phyloP scores from a whole-genome alignment of 352 stramenopile species.

The Globisporangium emineosum region DNA sequence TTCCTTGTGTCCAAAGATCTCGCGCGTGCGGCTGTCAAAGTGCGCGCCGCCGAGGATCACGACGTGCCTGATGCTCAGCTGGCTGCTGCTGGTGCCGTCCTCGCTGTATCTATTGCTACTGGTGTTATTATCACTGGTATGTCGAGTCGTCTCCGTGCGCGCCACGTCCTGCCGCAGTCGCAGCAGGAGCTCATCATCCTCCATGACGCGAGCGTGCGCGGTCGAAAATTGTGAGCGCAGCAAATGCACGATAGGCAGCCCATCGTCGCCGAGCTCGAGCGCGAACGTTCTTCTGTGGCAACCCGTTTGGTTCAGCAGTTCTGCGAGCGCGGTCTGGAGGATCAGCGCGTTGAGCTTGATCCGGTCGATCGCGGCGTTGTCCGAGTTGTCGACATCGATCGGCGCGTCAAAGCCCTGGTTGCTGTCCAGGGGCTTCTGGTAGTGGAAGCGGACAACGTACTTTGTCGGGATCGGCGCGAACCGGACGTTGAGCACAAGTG shows the following conservation, averaged over 20 bases:
- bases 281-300: slow-evolving; percentile 43
- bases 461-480: slow-evolving; percentile 28
- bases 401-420: slow-evolving; percentile 59
- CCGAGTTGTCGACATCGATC: slow-evolving; percentile 45
- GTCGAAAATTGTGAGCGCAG: slow-evolving; percentile 52
- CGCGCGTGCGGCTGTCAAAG: slow-evolving; percentile 43
- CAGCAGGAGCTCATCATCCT: slow-evolving; percentile 51
- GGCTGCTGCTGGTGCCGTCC: slow-evolving; percentile 16
- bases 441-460: slow-evolving; percentile 63
- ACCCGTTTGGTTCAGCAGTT: slow-evolving; percentile 45
- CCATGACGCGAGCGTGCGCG: slow-evolving; percentile 29
- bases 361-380: slow-evolving; percentile 42
- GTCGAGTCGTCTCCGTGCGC: slow-evolving; percentile 18
- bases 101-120: background rate
- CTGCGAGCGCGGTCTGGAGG: slow-evolving; percentile 54
- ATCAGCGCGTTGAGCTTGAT: slow-evolving; percentile 56
- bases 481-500: slow-evolving; percentile 31
- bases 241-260: slow-evolving; percentile 45
- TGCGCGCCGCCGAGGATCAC: slow-evolving; percentile 63
- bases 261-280: slow-evolving; percentile 48
- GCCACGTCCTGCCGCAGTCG: slow-evolving; percentile 48
- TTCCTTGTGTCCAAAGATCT: slow-evolving; percentile 52
- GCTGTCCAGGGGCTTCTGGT: slow-evolving; percentile 51
- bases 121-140: background rate
- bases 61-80: slow-evolving; percentile 51